A percentile compares a stretch with the other conserved stretches of the same genome.
Evolutionary conservation across 805 yeast genomes (phyloP).

Genomic region (Yamadazyma paraphyllophila): DNA sequence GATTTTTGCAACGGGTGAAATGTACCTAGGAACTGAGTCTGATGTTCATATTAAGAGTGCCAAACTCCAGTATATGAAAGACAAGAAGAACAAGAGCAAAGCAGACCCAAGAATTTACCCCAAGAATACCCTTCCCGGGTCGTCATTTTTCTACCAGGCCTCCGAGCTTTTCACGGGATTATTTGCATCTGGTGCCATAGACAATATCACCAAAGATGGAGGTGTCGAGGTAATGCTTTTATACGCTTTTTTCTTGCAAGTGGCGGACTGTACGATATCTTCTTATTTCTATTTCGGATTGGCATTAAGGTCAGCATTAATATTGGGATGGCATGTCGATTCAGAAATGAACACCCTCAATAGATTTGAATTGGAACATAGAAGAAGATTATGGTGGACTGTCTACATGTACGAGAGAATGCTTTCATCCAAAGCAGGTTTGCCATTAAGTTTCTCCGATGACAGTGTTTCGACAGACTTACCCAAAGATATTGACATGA

Average conservation of each 20-base stretch:
- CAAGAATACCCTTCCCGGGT: conserved; percentile 62
- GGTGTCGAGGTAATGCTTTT: conserved; percentile 73
- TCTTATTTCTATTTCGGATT: conserved; percentile 78
- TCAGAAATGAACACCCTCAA: conserved; percentile 62
- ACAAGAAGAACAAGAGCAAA: conserved; percentile 14
- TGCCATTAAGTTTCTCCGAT: conserved; percentile 76
- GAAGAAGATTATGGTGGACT: conserved; percentile 49
- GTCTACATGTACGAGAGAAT: conserved; percentile 59
- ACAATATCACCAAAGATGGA: conserved; percentile 73
- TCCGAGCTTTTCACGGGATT: conserved; percentile 75
- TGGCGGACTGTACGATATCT: conserved; percentile 80
- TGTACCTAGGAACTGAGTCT: conserved; percentile 76
- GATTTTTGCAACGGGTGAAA: conserved; percentile 78
- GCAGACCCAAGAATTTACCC: conserved; percentile 17
- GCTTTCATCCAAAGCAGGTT: conserved; percentile 79
- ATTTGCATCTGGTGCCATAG: conserved; percentile 77
- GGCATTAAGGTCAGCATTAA: conserved; percentile 68
- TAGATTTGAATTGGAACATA: conserved; percentile 53
- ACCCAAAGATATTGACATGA: conserved; percentile 70
- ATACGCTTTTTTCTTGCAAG: conserved; percentile 78
- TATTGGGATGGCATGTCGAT: conserved; percentile 80
- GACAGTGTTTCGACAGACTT: conserved; percentile 77
- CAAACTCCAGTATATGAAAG: conserved; percentile 16
- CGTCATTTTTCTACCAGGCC: conserved; percentile 75
- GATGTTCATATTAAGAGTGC: conserved; percentile 51